phyloP scores from a whole-genome alignment of 2,329 filamentous ascomycete genomes.

The Aspergillus awamori region DNA sequence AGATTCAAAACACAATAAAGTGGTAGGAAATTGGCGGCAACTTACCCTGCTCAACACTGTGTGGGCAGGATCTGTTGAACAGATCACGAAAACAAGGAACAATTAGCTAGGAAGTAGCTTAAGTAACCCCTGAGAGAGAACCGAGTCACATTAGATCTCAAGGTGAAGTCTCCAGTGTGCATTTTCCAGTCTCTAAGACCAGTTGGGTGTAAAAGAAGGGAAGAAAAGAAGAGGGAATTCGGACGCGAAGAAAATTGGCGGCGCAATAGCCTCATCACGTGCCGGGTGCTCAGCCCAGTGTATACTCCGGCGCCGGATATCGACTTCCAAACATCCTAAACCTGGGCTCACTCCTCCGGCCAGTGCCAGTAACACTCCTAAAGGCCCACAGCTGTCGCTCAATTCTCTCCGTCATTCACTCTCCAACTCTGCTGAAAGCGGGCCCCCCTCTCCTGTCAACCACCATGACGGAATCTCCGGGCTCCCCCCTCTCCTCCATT shows the following conservation, averaged over 20 bases:
- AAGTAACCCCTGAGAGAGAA: neutral
- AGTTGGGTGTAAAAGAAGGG: neutral
- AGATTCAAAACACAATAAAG: neutral
- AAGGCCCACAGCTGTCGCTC: neutral
- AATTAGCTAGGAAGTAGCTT: neutral
- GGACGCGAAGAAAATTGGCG: neutral
- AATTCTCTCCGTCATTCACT: slow-evolving; percentile 8
- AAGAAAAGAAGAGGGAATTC: slow-evolving; percentile 7
- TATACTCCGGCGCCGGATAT: slow-evolving; percentile 26
- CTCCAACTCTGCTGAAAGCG: neutral
- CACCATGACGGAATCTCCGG: slow-evolving; percentile 58
- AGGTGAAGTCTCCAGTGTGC: neutral
- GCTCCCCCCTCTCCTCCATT: slow-evolving; percentile 66
- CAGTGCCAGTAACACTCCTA: neutral
- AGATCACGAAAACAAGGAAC: neutral
- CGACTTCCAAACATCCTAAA: slow-evolving; percentile 5
- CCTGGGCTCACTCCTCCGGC: neutral
- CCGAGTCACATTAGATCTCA: neutral
- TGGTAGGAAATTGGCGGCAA: slow-evolving; percentile 8
- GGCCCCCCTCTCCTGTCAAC: slow-evolving; percentile 15
- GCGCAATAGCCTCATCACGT: slow-evolving; percentile 31
- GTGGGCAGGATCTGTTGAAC: neutral
- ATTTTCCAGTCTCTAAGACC: too few relatives aligned
- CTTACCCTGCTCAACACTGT: slow-evolving; percentile 1
- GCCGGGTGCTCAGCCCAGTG: slow-evolving; percentile 10